Base-by-base conservation (phyloP, 441 rosid genomes). In the Syzygium malaccense region DNA sequence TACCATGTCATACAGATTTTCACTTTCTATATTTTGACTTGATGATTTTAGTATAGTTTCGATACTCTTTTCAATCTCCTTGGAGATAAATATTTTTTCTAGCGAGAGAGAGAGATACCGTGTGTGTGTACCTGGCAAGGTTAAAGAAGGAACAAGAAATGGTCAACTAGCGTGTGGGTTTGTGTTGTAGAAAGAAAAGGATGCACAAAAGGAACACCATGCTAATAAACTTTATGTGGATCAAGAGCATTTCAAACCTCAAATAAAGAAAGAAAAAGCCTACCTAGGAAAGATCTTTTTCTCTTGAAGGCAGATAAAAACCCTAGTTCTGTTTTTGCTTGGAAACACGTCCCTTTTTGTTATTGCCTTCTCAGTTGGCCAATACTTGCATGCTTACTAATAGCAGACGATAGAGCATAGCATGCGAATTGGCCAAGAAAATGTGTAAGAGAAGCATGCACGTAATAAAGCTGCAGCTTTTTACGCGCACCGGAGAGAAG, bases 391-490 rank as follows among this genome's bases (percentile, higher is more conserved):
- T 75, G 83, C 51, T 75, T 37, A 75, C 18, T 75, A 13, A 41
- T 75, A 37, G 51, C 25, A 13, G 12, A 23, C 23, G 83, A 75
- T 23, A 12, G n/a, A 75, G n/a, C 51, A 23, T 41, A 37, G 49
- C n/a, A 41, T 41, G 83, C 83, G 83, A 37, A 23, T 41, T 75
- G 13, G n/a, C 83, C n/a, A 75, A 37, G 51, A 75, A 75, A 37
- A 37, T 75, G 83, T 37, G 83, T 23, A 75, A 75, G 83, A 75
- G 51, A 75, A 37, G 51, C 51, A 75, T 75, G 51, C 83, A 75
- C 83, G 83, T 75, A 75, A 41, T 37, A 75, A 75, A 75, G 83
- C 87, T 88, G 89, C 75, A 85, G 51, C 90, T 89, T 71, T 56
- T 71, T 71, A 33, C 49, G 49, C 80, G 49, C 49, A 19, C 79